Conservation (phyloP, 495 filamentous ascomycete species). For the Aspergillus carlsbadensis region DNA sequence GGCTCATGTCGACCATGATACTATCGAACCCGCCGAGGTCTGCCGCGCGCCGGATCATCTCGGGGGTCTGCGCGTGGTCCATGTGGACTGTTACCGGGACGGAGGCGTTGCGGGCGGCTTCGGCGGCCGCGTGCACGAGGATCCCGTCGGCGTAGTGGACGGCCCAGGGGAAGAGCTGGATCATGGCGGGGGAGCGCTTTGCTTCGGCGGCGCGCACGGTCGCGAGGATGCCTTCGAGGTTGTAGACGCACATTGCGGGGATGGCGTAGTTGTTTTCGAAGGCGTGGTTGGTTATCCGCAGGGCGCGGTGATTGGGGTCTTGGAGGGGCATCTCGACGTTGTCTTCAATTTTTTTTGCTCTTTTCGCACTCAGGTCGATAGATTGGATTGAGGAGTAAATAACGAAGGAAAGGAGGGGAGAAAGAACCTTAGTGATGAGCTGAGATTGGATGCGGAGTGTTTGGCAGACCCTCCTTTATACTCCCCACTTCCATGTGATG, state of each 20-base stretch:
- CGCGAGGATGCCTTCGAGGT: conserved; percentile 79
- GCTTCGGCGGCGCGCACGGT: conserved; percentile 75
- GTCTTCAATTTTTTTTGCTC: neutral
- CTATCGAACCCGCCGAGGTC: conserved; percentile 69
- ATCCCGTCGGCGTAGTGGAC: conserved; percentile 65
- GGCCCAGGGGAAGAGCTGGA: conserved; percentile 87
- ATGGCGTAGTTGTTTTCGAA: conserved; percentile 65
- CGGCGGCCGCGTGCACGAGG: conserved; percentile 63
- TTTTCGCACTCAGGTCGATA: too few relatives aligned
- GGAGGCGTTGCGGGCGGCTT: conserved; percentile 59
- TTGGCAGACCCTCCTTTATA: too few relatives aligned
- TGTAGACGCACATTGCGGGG: conserved; percentile 81
- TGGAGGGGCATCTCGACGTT: conserved; percentile 45
- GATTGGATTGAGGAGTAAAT: neutral
- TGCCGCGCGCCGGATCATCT: conserved; percentile 65
- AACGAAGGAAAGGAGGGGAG: neutral
- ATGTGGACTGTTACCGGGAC: conserved; percentile 75
- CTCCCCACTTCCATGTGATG: too few relatives aligned
- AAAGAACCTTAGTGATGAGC: neutral
- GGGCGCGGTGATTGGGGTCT: conserved; percentile 58
- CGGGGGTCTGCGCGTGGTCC: conserved; percentile 74
- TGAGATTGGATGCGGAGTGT: too few relatives aligned
- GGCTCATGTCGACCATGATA: conserved; percentile 83
- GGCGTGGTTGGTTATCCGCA: conserved; percentile 67
- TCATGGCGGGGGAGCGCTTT: conserved; percentile 71